phyloP scores from a whole-genome alignment of 2,329 filamentous ascomycete genomes.

The Sclerotinia subarctica region DNA sequence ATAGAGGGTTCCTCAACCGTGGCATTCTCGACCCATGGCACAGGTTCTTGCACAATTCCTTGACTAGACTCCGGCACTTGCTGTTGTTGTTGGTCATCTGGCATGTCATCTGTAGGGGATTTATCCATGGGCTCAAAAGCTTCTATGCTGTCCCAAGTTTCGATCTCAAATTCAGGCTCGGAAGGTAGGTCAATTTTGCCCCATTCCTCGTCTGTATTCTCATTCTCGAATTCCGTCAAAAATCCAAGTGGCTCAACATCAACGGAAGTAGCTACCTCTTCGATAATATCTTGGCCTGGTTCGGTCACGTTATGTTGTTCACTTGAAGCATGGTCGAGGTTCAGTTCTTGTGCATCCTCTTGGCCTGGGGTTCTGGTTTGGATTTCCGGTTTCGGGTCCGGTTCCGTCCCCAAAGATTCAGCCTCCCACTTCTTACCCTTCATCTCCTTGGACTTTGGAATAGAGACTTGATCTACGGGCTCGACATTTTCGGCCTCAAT shows the following conservation, averaged over 20 bases:
- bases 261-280: neutral
- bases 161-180: neutral
- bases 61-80: slow-evolving; percentile 13
- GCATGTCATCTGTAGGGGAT: neutral
- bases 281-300: neutral
- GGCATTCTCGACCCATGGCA: slow-evolving; percentile 11
- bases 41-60: slow-evolving; percentile 9
- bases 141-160: neutral
- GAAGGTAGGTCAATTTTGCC: neutral
- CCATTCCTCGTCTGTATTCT: neutral
- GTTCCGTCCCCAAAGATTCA: neutral
- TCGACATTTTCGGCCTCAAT: neutral
- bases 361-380: neutral
- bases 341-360: slow-evolving; percentile 1
- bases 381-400: neutral
- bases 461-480: slow-evolving; percentile 6
- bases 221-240: neutral
- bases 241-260: neutral
- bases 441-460: slow-evolving; percentile 26
- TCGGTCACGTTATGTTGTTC: slow-evolving; percentile 8
- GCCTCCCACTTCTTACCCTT: slow-evolving; percentile 18
- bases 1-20: slow-evolving; percentile 20
- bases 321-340: slow-evolving; percentile 18
- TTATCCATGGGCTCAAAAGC: neutral
- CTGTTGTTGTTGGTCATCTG: neutral